Evolutionary conservation across 805 yeast genomes (phyloP).

Genomic region (Candida ficus): DNA sequence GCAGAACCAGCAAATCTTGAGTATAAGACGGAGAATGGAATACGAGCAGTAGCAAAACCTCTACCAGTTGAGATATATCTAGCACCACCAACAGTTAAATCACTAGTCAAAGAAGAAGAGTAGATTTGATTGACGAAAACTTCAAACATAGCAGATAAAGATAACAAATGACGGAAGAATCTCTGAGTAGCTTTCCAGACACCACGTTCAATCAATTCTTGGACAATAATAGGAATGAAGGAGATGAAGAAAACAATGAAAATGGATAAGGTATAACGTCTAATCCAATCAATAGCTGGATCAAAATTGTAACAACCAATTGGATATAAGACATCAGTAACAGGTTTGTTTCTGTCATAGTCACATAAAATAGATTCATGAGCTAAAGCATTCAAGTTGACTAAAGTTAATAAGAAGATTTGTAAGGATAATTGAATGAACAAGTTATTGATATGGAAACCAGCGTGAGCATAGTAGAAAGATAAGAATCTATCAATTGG

Average conservation of each 20-base stretch:
- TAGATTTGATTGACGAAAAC: conserved; percentile 79
- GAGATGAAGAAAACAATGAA: conserved; percentile 80
- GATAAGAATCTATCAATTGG: conserved; percentile 79
- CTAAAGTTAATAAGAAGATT: conserved; percentile 62
- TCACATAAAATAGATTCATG: conserved; percentile 67
- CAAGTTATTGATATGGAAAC: conserved; percentile 78
- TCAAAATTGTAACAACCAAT: conserved; percentile 67
- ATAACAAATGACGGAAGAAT: conserved; percentile 60
- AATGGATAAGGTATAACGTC: conserved; percentile 75
- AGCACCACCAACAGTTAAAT: conserved; percentile 80
- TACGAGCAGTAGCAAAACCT: conserved; percentile 80
- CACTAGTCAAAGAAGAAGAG: conserved; percentile 64
- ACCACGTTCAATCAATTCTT: conserved; percentile 80
- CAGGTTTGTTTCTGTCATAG: conserved; percentile 59
- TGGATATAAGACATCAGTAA: conserved; percentile 62
- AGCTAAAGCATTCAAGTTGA: conserved; percentile 68
- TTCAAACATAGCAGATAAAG: conserved; percentile 77
- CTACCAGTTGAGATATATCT: conserved; percentile 83
- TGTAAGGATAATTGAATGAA: conserved; percentile 75
- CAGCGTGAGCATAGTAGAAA: conserved; percentile 82
- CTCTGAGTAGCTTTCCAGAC: conserved; percentile 69
- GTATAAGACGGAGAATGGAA: conserved; percentile 68
- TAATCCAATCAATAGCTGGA: conserved; percentile 76
- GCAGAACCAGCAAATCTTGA: conserved; percentile 79
- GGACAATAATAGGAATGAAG: conserved; percentile 71